Evolutionary conservation across 1,139 yeast species (phyloP), one percentile per base, ranked within the genome.

Genomic region (Zygoascus meyerae): DNA sequence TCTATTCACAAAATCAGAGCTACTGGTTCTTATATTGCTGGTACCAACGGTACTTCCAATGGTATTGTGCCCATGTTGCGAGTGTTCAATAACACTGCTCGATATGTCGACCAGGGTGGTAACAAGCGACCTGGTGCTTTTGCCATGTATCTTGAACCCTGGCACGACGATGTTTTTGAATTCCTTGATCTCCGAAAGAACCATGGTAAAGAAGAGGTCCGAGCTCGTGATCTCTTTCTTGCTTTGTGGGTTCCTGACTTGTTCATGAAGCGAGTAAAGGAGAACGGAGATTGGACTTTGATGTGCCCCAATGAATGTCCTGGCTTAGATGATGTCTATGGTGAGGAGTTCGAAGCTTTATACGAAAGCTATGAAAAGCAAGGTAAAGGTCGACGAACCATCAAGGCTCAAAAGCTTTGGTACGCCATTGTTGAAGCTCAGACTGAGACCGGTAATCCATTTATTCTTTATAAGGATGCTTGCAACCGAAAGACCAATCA

Each of bases 71-170:
- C 95, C 42, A 86, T 86, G 95, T 76, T 86, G 48, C 78, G 95
- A 60, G 95, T 86, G 26, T 86, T 78, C 73, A 86, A 86, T 73
- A 86, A 86, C 69, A 86, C 95, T 48, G 95, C 95, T 30, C 78
- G 95, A 63, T 86, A 86, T 59, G 95, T 86, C 44, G 95, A 86
- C 61, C 95, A 86, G 71, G 95, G 95, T 64, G 95, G 95, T 58
- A 86, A 86, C 72, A 87, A 87, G 68, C 79, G 95, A 63, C 95
- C 95, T 2, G 95, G 95, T 61, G 95, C 95, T 11, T 84, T 86
- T 66, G 95, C 95, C 37, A 70, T 86, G 48, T 86, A 86, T 66
- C 72, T 86, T 49, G 95, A 86, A 69, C 95, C 95, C 56, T 86
- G 95, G 95, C 95, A 86, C 62, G 78, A 86, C 18, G 95, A 86